phyloP scores from a whole-genome alignment of 2,329 filamentous ascomycete species.

The Stagonosporopsis cucurbitacearum region DNA sequence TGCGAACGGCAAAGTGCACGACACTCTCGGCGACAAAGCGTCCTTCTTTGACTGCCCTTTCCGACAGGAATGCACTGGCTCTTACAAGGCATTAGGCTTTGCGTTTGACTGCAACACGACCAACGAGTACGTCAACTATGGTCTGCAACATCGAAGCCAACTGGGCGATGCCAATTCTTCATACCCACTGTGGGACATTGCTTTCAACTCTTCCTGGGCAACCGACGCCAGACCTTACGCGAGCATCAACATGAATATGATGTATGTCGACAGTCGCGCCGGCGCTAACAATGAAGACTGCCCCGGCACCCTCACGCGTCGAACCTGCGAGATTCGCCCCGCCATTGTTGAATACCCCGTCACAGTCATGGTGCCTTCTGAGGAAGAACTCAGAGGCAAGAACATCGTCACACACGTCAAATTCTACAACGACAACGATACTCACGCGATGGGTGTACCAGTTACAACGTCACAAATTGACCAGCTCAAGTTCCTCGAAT shows the following conservation, averaged over 20 bases:
- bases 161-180: conserved; percentile 5
- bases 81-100: conserved; percentile 26
- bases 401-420: conserved; percentile 35
- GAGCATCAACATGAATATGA: conserved; percentile 27
- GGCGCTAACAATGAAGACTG: conserved; percentile 19
- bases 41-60: conserved; percentile 32
- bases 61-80: conserved; percentile 29
- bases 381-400: conserved; percentile 26
- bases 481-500: conserved; percentile 19
- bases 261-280: conserved; percentile 26
- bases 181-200: conserved; percentile 29
- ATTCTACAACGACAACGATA: conserved; percentile 24
- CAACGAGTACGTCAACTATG: conserved; percentile 26
- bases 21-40: conserved; percentile 15
- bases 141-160: conserved; percentile 17
- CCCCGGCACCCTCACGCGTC: conserved; percentile 22
- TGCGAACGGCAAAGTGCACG: conserved; percentile 33
- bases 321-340: conserved; percentile 27
- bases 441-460: conserved; percentile 9
- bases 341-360: conserved; percentile 31
- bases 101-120: conserved; percentile 25
- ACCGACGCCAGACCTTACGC: conserved; percentile 21
- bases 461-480: conserved; percentile 24
- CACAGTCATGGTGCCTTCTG: conserved; percentile 31
- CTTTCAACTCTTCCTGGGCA: conserved; percentile 22